Evolutionary conservation across 148 eudicot genomes (phyloP).

Genomic region (Vaccinium vitisidaea): DNA sequence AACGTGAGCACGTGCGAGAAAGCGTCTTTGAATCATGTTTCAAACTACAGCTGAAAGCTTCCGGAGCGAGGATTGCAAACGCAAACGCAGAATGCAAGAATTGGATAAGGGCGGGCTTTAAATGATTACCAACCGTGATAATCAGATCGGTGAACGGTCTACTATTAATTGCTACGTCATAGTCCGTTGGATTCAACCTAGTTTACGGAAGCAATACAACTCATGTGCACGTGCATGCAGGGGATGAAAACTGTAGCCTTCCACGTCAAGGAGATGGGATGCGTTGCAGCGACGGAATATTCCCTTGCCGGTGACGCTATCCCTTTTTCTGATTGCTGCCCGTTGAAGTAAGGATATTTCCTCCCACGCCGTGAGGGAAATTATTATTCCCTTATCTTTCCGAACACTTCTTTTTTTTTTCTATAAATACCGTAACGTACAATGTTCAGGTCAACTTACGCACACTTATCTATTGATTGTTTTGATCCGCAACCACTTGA

Average conservation of each 20-base stretch:
- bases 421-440: too few species aligned
- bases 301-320: slow-evolving; percentile 9
- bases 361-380: background rate
- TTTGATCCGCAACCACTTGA: too few species aligned
- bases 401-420: background rate
- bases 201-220: background rate
- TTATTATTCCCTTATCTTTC: background rate
- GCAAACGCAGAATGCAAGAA: too few species aligned
- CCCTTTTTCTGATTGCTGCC: slow-evolving; percentile 6
- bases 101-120: background rate
- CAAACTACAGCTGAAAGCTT: too few species aligned
- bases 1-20: too few species aligned
- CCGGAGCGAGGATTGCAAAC: too few species aligned
- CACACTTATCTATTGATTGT: too few species aligned
- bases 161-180: background rate
- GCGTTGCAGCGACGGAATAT: slow-evolving; percentile 13
- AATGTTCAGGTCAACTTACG: too few species aligned
- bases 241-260: background rate
- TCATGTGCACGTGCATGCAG: slow-evolving; percentile 8
- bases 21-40: too few species aligned
- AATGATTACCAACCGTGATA: background rate
- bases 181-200: background rate
- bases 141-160: background rate
- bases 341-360: background rate
- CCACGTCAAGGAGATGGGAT: background rate